Percentiles rank a stretch among this genome's conserved stretches.
Evolutionary conservation across 2,329 filamentous ascomycete genomes (phyloP).

Genomic region (Pseudonectria foliicola): DNA sequence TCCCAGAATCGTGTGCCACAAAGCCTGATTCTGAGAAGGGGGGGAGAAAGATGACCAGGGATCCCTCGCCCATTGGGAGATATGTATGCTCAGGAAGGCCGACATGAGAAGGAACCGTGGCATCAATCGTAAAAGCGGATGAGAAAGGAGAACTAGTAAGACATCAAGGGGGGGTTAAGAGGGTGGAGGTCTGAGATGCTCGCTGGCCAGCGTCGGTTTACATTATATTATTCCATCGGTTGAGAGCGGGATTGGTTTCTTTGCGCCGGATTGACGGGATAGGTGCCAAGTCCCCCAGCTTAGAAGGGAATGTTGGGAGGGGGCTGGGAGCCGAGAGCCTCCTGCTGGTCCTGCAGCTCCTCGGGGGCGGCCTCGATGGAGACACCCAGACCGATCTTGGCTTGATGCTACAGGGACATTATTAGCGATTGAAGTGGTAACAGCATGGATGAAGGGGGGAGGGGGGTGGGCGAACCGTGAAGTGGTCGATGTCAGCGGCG

Average conservation of each 20-base stretch:
- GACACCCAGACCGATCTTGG: slow-evolving; percentile 90
- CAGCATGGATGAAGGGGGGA: background rate
- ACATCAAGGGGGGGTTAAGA: slow-evolving; percentile 20
- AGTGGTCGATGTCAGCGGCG: slow-evolving; percentile 92
- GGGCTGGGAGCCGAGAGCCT: slow-evolving; percentile 45
- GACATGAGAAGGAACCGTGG: slow-evolving; percentile 2
- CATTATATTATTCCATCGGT: slow-evolving; percentile 22
- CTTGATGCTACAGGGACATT: slow-evolving; percentile 63
- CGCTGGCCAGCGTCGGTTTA: slow-evolving; percentile 17
- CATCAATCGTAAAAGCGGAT: slow-evolving; percentile 15
- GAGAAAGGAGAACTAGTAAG: slow-evolving; percentile 23
- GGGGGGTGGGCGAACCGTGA: slow-evolving; percentile 60
- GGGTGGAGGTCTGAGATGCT: slow-evolving; percentile 12
- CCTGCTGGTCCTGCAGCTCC: slow-evolving; percentile 81
- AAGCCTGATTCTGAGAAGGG: slow-evolving; percentile 4
- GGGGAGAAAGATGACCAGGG: slow-evolving; percentile 5
- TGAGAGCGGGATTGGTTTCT: slow-evolving; percentile 13
- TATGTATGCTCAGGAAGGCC: slow-evolving; percentile 8
- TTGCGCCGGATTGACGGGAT: slow-evolving; percentile 12
- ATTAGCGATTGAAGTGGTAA: slow-evolving; percentile 25
- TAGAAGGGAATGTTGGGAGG: slow-evolving; percentile 60
- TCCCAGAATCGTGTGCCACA: background rate
- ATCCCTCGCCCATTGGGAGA: slow-evolving; percentile 3
- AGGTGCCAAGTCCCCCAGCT: slow-evolving; percentile 16
- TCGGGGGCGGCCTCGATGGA: slow-evolving; percentile 82